Conservation (phyloP, 2,329 filamentous ascomycete species). For the Diaporthe ampelina region DNA sequence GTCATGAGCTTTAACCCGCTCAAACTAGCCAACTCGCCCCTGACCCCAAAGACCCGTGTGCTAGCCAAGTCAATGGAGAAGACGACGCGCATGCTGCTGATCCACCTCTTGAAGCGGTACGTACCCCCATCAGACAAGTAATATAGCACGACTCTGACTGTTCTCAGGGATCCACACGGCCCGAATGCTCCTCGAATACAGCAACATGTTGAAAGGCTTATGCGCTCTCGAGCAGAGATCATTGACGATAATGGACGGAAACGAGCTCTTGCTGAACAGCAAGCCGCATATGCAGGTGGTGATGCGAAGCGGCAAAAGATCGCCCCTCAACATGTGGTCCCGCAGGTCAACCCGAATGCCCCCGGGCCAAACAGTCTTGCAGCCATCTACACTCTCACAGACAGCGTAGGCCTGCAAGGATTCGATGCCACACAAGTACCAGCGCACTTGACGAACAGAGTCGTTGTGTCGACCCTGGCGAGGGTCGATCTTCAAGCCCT, state of each 20-base stretch:
- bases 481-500: constrained; percentile 78
- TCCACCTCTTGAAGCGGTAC: constrained; percentile 86
- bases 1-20: constrained; percentile 94
- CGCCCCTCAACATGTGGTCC: constrained; percentile 61
- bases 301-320: constrained; percentile 89
- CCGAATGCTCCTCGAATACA: constrained; percentile 84
- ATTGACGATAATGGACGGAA: constrained; percentile 87
- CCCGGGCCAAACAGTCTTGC: constrained; percentile 83
- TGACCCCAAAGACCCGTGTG: constrained; percentile 85
- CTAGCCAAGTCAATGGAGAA: constrained; percentile 95
- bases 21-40: constrained; percentile 80
- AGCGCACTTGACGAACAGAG: constrained; percentile 80
- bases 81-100: constrained; percentile 85
- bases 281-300: constrained; percentile 70
- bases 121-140: constrained; percentile 45
- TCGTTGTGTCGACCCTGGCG: constrained; percentile 83
- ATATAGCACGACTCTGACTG: constrained; percentile 41
- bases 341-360: constrained; percentile 77
- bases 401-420: constrained; percentile 78
- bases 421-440: constrained; percentile 90
- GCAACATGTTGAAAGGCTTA: constrained; percentile 86
- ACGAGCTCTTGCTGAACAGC: constrained; percentile 78
- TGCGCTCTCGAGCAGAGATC: constrained; percentile 82
- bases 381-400: constrained; percentile 88
- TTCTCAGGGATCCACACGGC: constrained; percentile 80